Evolutionary conservation across 768 basidiomycete species (phyloP).

Genomic region (Mycena crocata): DNA sequence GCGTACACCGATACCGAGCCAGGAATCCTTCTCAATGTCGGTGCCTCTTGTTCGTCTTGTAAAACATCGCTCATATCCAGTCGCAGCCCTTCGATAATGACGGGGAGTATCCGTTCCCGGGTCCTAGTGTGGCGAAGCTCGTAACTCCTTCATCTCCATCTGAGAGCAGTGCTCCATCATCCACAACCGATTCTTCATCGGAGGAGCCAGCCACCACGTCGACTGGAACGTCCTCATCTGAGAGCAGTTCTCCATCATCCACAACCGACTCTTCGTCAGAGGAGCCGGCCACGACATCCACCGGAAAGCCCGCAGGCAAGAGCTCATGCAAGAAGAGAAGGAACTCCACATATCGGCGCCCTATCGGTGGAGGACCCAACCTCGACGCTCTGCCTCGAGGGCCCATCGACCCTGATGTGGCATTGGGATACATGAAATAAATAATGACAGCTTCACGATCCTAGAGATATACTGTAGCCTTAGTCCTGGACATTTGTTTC

Average conservation of each 20-base stretch:
- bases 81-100: background rate
- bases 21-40: conserved; percentile 58
- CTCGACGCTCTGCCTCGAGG: conserved; percentile 1
- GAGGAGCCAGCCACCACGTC: background rate
- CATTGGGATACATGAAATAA: conserved; percentile 23
- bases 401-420: background rate
- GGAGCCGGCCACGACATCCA: background rate
- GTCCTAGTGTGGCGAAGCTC: background rate
- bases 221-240: background rate
- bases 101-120: conserved; percentile 2
- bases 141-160: background rate
- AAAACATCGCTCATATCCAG: background rate
- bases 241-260: background rate
- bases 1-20: conserved; percentile 65
- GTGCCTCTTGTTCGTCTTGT: conserved; percentile 15
- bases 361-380: background rate
- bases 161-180: background rate
- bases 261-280: background rate
- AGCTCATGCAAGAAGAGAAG: background rate
- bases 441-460: background rate
- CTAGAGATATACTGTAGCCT: background rate
- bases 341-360: background rate
- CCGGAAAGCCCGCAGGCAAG: background rate
- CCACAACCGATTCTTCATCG: background rate
- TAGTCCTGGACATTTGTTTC: background rate